phyloP scores from a whole-genome alignment of 2,329 filamentous ascomycete species.

The Fusarium sp. region DNA sequence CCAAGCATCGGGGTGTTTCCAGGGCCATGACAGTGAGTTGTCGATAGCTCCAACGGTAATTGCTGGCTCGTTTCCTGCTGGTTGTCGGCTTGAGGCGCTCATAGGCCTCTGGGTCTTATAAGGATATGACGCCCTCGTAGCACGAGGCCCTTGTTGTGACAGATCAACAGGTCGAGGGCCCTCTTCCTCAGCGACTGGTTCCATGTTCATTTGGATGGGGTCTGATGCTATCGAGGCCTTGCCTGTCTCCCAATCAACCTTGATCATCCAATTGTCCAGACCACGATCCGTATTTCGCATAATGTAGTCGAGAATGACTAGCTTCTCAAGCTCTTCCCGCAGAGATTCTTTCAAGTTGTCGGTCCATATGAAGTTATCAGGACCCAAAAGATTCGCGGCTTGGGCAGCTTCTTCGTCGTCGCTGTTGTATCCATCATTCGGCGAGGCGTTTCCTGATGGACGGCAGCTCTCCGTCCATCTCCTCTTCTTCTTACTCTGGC shows the following conservation, averaged over 20 bases:
- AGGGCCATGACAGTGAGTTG: conserved; percentile 97
- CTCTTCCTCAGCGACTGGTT: conserved; percentile 53
- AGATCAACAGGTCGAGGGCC: conserved; percentile 71
- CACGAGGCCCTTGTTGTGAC: conserved; percentile 52
- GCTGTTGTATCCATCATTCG: conserved; percentile 72
- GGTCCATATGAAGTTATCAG: conserved; percentile 81
- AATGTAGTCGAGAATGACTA: conserved; percentile 97
- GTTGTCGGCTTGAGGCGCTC: conserved; percentile 70
- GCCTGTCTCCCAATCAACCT: conserved; percentile 85
- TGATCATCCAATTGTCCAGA: conserved; percentile 99
- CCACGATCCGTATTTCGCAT: conserved; percentile 99
- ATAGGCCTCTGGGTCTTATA: conserved; percentile 87
- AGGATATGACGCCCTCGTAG: conserved; percentile 64
- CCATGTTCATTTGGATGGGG: conserved; percentile 73
- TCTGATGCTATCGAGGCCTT: conserved; percentile 88
- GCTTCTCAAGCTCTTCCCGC: conserved; percentile 92
- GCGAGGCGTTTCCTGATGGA: conserved; percentile 60
- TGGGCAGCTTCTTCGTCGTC: conserved; percentile 62
- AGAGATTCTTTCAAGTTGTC: conserved; percentile 89
- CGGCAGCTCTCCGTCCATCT: conserved; percentile 84
- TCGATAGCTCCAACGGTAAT: conserved; percentile 93
- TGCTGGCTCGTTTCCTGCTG: conserved; percentile 60
- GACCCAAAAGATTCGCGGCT: conserved; percentile 62
- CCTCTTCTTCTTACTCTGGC: conserved; percentile 68
- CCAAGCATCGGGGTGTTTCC: conserved; percentile 97